Conservation (phyloP, 2,329 filamentous ascomycete genomes). For the Penicillium thymicola region DNA sequence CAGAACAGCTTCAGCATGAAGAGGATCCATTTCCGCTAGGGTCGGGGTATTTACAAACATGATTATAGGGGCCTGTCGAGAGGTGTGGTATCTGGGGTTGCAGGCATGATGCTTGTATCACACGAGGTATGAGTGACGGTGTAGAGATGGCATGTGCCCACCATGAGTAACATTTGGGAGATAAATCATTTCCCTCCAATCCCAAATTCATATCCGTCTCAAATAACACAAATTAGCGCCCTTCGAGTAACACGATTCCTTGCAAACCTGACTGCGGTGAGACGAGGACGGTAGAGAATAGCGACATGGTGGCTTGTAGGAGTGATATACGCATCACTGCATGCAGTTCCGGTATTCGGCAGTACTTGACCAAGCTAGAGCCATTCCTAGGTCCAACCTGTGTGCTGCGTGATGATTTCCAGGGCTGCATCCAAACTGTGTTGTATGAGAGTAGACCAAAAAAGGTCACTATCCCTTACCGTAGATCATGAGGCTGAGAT, state of each 20-base stretch:
- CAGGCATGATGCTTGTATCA: constrained; percentile 18
- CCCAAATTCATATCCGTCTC: neutral
- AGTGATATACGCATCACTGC: neutral
- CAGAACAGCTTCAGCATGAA: neutral
- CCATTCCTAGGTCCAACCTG: neutral
- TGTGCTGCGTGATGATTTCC: neutral
- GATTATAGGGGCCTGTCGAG: neutral
- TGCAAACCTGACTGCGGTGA: constrained; percentile 11
- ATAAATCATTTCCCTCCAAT: neutral
- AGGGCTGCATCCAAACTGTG: neutral
- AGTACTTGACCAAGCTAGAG: neutral
- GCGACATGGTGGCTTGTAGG: neutral
- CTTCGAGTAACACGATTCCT: constrained; percentile 3
- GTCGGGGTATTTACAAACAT: neutral
- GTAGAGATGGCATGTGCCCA: constrained; percentile 1
- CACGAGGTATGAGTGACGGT: constrained; percentile 8
- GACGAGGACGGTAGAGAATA: constrained; percentile 1
- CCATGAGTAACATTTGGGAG: neutral
- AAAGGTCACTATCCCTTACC: neutral
- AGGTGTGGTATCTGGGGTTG: constrained; percentile 1
- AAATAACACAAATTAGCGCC: constrained; percentile 1
- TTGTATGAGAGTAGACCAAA: neutral
- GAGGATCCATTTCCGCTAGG: neutral
- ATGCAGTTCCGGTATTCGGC: neutral
- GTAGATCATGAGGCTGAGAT: constrained; percentile 23